Conservation (phyloP, 371 early-diverging fungal species). For the Circinella minor region DNA sequence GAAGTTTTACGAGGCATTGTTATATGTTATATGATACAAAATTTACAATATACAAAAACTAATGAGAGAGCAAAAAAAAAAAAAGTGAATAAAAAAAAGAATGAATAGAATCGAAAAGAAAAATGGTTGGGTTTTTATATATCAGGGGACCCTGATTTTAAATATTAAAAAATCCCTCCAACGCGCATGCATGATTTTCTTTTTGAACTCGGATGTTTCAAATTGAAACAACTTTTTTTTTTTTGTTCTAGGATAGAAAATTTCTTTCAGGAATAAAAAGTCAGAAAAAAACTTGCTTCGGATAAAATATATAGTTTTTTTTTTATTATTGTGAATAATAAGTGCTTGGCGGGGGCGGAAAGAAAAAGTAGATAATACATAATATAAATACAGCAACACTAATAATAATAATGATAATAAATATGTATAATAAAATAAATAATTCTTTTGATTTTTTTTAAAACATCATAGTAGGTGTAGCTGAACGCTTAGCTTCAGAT, state of each 20-base stretch:
- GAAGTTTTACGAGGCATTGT: constrained; percentile 5
- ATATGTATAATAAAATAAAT: not conserved
- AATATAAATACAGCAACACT: not conserved
- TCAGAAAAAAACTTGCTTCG: no score
- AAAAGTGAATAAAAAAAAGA: not conserved
- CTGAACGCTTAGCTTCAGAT: constrained; percentile 43
- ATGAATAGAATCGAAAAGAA: not conserved
- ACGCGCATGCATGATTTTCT: not conserved
- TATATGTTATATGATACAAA: not conserved
- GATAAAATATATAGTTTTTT: no score
- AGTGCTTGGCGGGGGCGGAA: no score
- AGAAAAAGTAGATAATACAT: not conserved
- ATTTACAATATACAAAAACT: no score
- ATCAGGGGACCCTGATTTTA: constrained; percentile 8
- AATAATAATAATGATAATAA: not conserved
- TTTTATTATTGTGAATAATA: not conserved
- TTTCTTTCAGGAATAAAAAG: not conserved
- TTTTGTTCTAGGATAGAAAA: not conserved
- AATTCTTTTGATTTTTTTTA: not conserved
- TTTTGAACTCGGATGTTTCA: constrained; percentile 1
- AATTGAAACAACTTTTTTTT: constrained; percentile 4
- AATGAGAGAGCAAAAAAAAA: not conserved
- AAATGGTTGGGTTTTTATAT: not conserved
- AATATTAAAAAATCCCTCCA: not conserved
- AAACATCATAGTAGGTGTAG: constrained; percentile 15